phyloP scores from a whole-genome alignment of 164 flowering plant species.

The Warburgia ugandensis region DNA sequence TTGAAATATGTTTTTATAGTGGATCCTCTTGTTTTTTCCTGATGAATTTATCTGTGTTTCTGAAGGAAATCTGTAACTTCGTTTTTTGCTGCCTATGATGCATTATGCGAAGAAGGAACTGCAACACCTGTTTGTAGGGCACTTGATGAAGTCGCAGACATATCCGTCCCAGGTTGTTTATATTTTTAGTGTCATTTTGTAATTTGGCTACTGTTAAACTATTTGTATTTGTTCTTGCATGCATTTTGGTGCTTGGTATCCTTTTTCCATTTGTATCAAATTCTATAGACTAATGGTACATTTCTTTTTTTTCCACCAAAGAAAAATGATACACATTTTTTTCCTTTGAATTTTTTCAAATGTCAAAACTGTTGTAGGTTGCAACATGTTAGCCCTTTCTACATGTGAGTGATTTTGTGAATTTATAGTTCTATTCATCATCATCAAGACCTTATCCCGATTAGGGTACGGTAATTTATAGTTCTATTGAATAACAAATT shows the following conservation, averaged over 20 bases:
- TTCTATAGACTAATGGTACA: not conserved
- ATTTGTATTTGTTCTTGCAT: not conserved
- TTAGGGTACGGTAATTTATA: no score
- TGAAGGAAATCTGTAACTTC: conserved; percentile 85
- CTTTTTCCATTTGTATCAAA: no score
- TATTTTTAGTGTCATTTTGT: not conserved
- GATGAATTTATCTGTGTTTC: conserved; percentile 2
- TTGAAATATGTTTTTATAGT: not conserved
- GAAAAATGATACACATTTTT: not conserved
- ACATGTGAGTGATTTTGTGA: no score
- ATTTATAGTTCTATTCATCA: no score
- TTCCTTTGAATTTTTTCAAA: no score
- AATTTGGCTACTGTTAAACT: not conserved
- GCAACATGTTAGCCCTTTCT: no score
- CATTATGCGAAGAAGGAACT: conserved; percentile 92
- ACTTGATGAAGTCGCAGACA: conserved; percentile 88
- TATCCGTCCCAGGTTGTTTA: conserved; percentile 76
- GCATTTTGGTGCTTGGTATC: no score
- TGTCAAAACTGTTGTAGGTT: no score
- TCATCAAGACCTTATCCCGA: no score
- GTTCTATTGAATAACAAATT: not conserved
- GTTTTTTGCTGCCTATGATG: conserved; percentile 91
- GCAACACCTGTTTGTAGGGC: conserved; percentile 83
- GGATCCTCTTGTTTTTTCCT: not conserved
- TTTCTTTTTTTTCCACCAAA: not conserved